phyloP scores from a whole-genome alignment of 805 yeast species.

The Candida khao-thaluensis region DNA sequence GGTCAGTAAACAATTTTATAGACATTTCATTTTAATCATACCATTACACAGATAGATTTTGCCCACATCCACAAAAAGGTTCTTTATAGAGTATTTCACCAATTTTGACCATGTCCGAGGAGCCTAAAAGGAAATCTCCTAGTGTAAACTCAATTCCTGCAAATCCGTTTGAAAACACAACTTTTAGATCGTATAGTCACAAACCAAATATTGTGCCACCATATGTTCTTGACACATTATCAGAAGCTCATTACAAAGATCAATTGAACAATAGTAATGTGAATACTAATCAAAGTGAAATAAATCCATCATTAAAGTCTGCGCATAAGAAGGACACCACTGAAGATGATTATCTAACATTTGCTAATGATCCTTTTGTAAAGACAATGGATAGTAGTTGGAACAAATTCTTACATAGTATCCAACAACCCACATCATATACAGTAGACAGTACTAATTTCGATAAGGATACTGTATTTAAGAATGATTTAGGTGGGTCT shows the following conservation, averaged over 20 bases:
- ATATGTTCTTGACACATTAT: slow-evolving; percentile 59
- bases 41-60: too few relatives aligned
- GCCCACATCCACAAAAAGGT: too few relatives aligned
- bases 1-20: not conserved
- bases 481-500: slow-evolving; percentile 43
- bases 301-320: slow-evolving; percentile 9
- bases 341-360: slow-evolving; percentile 35
- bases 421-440: slow-evolving; percentile 44
- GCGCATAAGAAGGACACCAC: slow-evolving; percentile 14
- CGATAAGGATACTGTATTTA: slow-evolving; percentile 28
- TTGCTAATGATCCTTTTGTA: slow-evolving; percentile 39
- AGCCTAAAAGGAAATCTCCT: not conserved
- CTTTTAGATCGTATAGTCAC: slow-evolving; percentile 30
- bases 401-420: slow-evolving; percentile 49
- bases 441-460: slow-evolving; percentile 24
- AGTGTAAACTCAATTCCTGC: slow-evolving; percentile 2
- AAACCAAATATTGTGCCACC: slow-evolving; percentile 52
- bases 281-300: slow-evolving; percentile 18
- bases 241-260: slow-evolving; percentile 41
- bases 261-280: slow-evolving; percentile 32
- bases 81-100: too few relatives aligned
- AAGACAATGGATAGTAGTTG: slow-evolving; percentile 46
- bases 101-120: not conserved
- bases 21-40: too few relatives aligned
- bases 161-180: slow-evolving; percentile 26